Percentiles rank a stretch among this genome's conserved stretches.
phyloP scores from a whole-genome alignment of 805 yeast genomes.

The Metahyphopichia silvanorum region DNA sequence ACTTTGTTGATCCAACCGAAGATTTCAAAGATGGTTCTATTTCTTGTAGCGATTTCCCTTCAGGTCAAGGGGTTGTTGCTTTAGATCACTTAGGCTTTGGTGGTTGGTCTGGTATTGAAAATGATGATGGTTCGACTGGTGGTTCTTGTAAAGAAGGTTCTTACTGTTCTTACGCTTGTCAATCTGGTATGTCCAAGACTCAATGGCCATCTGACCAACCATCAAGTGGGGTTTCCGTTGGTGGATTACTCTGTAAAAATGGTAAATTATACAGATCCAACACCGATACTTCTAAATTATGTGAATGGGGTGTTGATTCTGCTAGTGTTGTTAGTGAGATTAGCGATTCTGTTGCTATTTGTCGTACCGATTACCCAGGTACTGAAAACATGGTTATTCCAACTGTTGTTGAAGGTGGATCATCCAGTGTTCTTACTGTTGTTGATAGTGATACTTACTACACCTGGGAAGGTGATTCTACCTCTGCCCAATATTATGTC shows the following conservation, averaged over 20 bases:
- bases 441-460: conserved; percentile 78
- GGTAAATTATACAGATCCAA: conserved; percentile 86
- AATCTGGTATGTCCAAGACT: conserved; percentile 98
- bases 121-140: conserved; percentile 56
- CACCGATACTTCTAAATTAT: conserved; percentile 56
- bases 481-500: conserved; percentile 96
- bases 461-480: conserved; percentile 73
- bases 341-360: conserved; percentile 70
- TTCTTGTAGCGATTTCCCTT: conserved; percentile 68
- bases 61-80: conserved; percentile 80
- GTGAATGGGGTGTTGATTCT: conserved; percentile 80
- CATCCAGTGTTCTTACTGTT: conserved; percentile 64
- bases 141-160: conserved; percentile 80
- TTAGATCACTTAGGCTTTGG: conserved; percentile 71
- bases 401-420: conserved; percentile 73
- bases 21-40: conserved; percentile 71
- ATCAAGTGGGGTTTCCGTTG: conserved; percentile 82
- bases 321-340: conserved; percentile 69
- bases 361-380: conserved; percentile 99
- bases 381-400: conserved; percentile 98
- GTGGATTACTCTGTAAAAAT: conserved; percentile 83
- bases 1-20: conserved; percentile 54
- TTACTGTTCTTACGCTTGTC: conserved; percentile 97
- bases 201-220: conserved; percentile 96
- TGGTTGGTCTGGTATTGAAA: conserved; percentile 79